Evolutionary conservation across 2,329 filamentous ascomycete genomes (phyloP), one percentile per base, ranked within the genome.

Genomic region (Fusarium sublunatum): DNA sequence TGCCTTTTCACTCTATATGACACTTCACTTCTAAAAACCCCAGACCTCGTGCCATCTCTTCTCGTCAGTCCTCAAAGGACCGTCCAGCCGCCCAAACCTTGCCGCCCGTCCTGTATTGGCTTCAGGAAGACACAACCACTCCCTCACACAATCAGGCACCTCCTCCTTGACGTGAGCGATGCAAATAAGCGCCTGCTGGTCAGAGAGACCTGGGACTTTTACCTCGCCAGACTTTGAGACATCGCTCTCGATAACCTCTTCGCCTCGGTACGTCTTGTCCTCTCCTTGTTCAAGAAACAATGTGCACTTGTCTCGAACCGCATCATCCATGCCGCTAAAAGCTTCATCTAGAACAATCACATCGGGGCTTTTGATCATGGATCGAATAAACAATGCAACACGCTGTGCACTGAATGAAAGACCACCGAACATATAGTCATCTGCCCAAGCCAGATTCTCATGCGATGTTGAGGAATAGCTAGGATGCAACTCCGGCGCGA

Each of bases 151-250:
- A 45, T 89, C 88, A 0, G 95, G 95, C 9, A 98, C 91, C 76
- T 99, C 95, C 70, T 97, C 93, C 61, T 88, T 88, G 59, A 94
- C 83, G 77, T 99, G 95, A 60, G 92, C 95, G 58, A 98, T 94
- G 64, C 93, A 92, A n/a, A 98, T 84, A 50, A 99, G 78, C 1
- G 93, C 93, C 77, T 98, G 94, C 22, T 86, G 76, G 1, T 87
- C 80, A 2, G 83, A 82, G 53, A 97, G 76, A 0, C 92, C 92
- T 1, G 71, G 72, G 5, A 94, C 77, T 22, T 76, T 80, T 2
- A 86, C 80, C 2, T 74, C 72, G 0, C 79, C 83, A 0, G 76
- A 67, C 52, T 76, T 78, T 7, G 78, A 74, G 1, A 75, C 74
- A 2, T 82, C 76, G 56, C 82, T 86, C 11, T 84, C 78, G 0